phyloP scores from a whole-genome alignment of 2,329 filamentous ascomycete genomes.

The Ophiosphaerella narmari region DNA sequence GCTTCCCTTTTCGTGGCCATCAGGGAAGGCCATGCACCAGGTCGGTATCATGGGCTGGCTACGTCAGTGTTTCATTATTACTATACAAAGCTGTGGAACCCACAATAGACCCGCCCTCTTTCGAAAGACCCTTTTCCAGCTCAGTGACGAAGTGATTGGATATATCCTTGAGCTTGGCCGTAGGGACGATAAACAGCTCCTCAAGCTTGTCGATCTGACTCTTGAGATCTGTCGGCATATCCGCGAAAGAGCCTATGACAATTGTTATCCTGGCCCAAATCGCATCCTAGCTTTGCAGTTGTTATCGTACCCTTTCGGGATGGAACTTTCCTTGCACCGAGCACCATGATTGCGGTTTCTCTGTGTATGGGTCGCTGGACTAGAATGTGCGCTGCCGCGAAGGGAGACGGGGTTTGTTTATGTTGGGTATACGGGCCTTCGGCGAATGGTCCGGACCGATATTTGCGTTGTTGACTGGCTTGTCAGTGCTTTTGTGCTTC shows the following conservation, averaged over 20 bases:
- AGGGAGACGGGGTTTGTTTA: background rate
- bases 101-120: slow-evolving; percentile 91
- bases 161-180: slow-evolving; percentile 83
- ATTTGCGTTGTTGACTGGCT: background rate
- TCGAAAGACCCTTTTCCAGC: slow-evolving; percentile 81
- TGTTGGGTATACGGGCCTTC: background rate
- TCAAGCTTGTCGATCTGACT: slow-evolving; percentile 83
- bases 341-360: slow-evolving; percentile 61
- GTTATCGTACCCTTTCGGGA: slow-evolving; percentile 72
- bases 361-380: slow-evolving; percentile 1
- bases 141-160: slow-evolving; percentile 88
- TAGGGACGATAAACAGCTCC: slow-evolving; percentile 78
- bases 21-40: slow-evolving; percentile 92
- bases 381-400: background rate
- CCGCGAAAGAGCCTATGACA: slow-evolving; percentile 78
- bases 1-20: slow-evolving; percentile 83
- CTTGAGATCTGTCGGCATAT: slow-evolving; percentile 84
- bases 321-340: slow-evolving; percentile 66
- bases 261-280: slow-evolving; percentile 24
- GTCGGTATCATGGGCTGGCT: slow-evolving; percentile 93
- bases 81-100: slow-evolving; percentile 76
- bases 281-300: background rate
- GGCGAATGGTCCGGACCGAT: background rate
- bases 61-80: slow-evolving; percentile 62
- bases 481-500: slow-evolving; percentile 9